These are phyloP conservation scores for Hyaloscypha finlandica DNA, from an alignment of 495 filamentous ascomycete species.

Conservation along the genomic window DNA sequence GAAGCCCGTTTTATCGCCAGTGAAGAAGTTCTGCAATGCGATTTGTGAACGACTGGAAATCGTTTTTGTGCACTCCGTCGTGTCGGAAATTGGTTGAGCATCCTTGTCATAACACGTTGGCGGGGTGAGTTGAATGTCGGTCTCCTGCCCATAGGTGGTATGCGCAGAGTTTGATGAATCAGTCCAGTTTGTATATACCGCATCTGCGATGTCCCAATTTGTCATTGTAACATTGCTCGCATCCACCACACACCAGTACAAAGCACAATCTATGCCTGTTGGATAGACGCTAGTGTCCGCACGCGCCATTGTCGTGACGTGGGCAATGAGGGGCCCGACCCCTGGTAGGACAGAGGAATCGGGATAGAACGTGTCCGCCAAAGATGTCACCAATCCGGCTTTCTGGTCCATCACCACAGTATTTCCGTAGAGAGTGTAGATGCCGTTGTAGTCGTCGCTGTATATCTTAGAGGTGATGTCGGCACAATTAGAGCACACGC, in stretches of 20 bases:
- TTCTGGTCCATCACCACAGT: too few relatives aligned
- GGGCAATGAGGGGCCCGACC: slow-evolving; percentile 3
- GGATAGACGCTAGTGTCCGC: background rate
- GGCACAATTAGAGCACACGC: slow-evolving; percentile 10
- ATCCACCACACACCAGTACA: slow-evolving; percentile 6
- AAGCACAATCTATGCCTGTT: slow-evolving; percentile 8
- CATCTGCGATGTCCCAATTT: background rate
- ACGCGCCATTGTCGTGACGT: slow-evolving; percentile 4
- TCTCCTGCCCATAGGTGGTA: background rate
- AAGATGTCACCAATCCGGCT: too few relatives aligned
- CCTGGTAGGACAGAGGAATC: background rate
- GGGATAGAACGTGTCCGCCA: background rate
- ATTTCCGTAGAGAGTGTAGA: too few relatives aligned
- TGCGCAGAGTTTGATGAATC: background rate
- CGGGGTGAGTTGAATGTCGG: background rate
- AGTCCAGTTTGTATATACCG: background rate
- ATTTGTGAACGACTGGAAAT: too few relatives aligned
- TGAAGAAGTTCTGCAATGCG: background rate
- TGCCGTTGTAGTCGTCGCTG: background rate
- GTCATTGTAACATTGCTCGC: background rate
- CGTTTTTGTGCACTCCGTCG: background rate
- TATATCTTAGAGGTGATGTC: background rate
- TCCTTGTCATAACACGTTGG: slow-evolving; percentile 2
- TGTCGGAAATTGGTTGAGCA: background rate
- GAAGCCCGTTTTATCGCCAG: background rate